Conservation (phyloP, 495 filamentous ascomycete genomes). For the Parmelia sp. region DNA sequence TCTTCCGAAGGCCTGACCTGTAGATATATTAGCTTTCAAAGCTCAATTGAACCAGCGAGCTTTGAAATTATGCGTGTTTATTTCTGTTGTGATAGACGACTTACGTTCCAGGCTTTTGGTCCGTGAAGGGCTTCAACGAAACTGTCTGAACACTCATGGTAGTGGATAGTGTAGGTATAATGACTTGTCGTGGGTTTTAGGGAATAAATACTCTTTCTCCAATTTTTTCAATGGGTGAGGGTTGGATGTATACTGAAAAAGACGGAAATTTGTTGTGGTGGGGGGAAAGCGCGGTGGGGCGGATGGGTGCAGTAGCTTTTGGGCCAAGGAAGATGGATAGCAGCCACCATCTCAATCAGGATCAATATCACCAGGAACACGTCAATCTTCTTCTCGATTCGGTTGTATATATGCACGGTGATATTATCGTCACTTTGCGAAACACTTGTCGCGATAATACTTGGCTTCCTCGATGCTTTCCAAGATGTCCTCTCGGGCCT, state of each 20-base stretch:
- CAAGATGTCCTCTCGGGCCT: constrained; percentile 82
- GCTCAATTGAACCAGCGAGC: constrained; percentile 22
- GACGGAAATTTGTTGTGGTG: not conserved
- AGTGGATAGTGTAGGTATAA: constrained; percentile 12
- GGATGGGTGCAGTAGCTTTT: not conserved
- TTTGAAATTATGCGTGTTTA: constrained; percentile 26
- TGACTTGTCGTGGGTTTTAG: not conserved
- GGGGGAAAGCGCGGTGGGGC: constrained; percentile 9
- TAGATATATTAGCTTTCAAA: constrained; percentile 13
- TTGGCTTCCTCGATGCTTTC: constrained; percentile 90
- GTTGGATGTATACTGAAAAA: not conserved
- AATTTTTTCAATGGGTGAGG: not conserved
- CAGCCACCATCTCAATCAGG: not conserved
- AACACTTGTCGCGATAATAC: constrained; percentile 66
- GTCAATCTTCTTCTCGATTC: not conserved
- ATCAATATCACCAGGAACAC: not conserved
- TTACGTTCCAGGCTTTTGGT: constrained; percentile 99
- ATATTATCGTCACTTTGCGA: constrained; percentile 27
- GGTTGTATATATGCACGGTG: not conserved
- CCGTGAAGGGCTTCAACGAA: constrained; percentile 70
- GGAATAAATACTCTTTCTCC: not conserved
- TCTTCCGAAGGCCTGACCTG: constrained; percentile 96
- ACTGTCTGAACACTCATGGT: constrained; percentile 70
- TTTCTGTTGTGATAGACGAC: constrained; percentile 36
- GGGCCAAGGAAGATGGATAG: constrained; percentile 6